Evolutionary conservation across 768 basidiomycete genomes (phyloP).

Genomic region (Zangia roseola): DNA sequence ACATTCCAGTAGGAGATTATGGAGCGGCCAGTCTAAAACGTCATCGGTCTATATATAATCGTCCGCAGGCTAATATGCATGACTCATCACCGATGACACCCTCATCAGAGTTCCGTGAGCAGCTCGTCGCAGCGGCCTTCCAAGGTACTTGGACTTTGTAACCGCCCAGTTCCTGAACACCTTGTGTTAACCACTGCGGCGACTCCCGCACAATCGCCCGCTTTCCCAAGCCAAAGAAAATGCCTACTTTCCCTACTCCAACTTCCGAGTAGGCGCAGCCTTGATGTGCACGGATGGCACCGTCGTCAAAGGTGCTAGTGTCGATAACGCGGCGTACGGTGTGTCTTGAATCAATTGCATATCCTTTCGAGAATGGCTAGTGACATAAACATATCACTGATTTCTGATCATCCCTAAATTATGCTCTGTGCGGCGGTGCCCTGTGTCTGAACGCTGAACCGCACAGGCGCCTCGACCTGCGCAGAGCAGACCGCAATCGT

Average conservation of each 20-base stretch:
- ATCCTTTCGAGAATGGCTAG: too few relatives aligned
- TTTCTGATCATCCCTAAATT: too few relatives aligned
- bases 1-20: too few relatives aligned
- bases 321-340: constrained; percentile 95
- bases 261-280: constrained; percentile 90
- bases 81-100: constrained; percentile 20
- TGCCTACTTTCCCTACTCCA: constrained; percentile 81
- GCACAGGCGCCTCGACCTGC: constrained; percentile 80
- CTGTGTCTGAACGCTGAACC: background rate
- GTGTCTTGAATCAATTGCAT: constrained; percentile 9
- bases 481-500: constrained; percentile 91
- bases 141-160: constrained; percentile 43
- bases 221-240: constrained; percentile 54
- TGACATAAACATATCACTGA: too few relatives aligned
- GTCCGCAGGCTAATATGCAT: background rate
- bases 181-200: background rate
- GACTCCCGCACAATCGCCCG: background rate
- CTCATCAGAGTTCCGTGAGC: constrained; percentile 40
- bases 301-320: constrained; percentile 81
- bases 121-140: constrained; percentile 56
- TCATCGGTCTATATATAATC: too few relatives aligned
- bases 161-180: background rate
- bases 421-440: too few relatives aligned
- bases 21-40: too few relatives aligned
- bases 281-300: constrained; percentile 65